Percentiles rank a stretch among this genome's conserved stretches.
phyloP scores from a whole-genome alignment of 441 rosid genomes.

The Eruca vesicaria region DNA sequence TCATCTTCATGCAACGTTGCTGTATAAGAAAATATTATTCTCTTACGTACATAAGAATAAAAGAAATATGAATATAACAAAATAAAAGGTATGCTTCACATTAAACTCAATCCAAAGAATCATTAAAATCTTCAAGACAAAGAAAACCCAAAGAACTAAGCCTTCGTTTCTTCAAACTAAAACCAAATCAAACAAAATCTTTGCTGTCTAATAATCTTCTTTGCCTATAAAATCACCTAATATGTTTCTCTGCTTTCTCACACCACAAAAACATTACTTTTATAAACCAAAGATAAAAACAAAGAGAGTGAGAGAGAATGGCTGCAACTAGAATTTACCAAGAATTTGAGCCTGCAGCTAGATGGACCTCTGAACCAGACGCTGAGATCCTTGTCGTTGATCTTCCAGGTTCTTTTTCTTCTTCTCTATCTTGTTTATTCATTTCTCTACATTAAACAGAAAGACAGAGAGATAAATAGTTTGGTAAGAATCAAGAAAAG shows the following conservation, averaged over 20 bases:
- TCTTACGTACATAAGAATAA: neutral
- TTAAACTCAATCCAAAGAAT: conserved; percentile 30
- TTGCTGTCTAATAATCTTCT: conserved; percentile 16
- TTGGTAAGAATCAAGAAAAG: conserved; percentile 3
- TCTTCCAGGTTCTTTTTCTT: conserved; percentile 54
- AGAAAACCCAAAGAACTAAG: conserved; percentile 35
- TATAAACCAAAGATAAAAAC: conserved; percentile 9
- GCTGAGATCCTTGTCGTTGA: conserved; percentile 46
- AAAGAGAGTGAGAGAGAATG: conserved; percentile 21
- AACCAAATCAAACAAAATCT: conserved; percentile 29
- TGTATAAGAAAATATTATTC: neutral
- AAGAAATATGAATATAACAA: neutral
- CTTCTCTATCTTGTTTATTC: conserved; percentile 26
- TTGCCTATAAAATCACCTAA: conserved; percentile 30
- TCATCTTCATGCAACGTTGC: conserved; percentile 8
- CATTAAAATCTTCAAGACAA: conserved; percentile 31
- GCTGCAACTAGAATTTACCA: conserved; percentile 31
- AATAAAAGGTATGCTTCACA: conserved; percentile 12
- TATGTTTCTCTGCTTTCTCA: conserved; percentile 24
- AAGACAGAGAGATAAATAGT: neutral
- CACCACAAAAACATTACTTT: conserved; percentile 23
- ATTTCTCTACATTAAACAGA: neutral
- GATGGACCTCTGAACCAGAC: conserved; percentile 52
- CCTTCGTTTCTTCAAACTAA: conserved; percentile 32
- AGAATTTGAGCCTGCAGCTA: conserved; percentile 34